Base-by-base conservation (phyloP, 1,139 yeast species). In the Eremothecium sinecaudum region DNA sequence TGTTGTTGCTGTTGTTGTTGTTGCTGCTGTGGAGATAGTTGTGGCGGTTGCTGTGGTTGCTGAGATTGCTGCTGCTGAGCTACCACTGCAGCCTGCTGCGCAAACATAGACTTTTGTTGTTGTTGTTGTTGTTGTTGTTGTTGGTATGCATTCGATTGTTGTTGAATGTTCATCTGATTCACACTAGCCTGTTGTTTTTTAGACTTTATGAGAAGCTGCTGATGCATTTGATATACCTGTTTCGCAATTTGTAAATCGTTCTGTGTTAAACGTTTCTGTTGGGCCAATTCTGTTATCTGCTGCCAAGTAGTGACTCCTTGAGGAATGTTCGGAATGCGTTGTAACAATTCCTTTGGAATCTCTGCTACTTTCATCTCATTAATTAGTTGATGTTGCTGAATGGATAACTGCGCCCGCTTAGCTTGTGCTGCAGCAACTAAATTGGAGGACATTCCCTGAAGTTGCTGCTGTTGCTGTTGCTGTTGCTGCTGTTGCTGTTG, bases 231-330 rank as follows among this genome's bases (percentile, higher is more conserved):
- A 38, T 63, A 64, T 11, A 62, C 45, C 33, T 57, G 61, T 28
- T 58, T 51, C n/a, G 64, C 53, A 26, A 60, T 43, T 21, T 56
- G 58, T 43, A 61, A 45, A 28, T 62, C 66, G 34, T 51, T 60
- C 18, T 58, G 61, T 14, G 61, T 55, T 25, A 61, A 36, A 16
- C 58, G 45, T 31, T 57, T 75, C 43, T 73, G 71, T 40, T 70
- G 72, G 34, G 80, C 67, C 45, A 80, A 69, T 35, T 79, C 83
- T 53, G 80, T 76, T 18, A 86, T 74, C 53, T 79, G 87, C 27
- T 74, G 71, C 94, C 94, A 84, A 4, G 94, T 82, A 43, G 72
- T 77, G 24, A 78, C 78, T 35, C 77, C 80, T n/a, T 79, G 76
- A 0, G 95, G 95, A 22, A 86, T 63, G 31, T 75, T 77, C 9